A percentile compares a stretch with the other conserved stretches of the same genome.
Evolutionary conservation across 257 asterid species (phyloP).

Genomic region (Anisodus acutangulus): DNA sequence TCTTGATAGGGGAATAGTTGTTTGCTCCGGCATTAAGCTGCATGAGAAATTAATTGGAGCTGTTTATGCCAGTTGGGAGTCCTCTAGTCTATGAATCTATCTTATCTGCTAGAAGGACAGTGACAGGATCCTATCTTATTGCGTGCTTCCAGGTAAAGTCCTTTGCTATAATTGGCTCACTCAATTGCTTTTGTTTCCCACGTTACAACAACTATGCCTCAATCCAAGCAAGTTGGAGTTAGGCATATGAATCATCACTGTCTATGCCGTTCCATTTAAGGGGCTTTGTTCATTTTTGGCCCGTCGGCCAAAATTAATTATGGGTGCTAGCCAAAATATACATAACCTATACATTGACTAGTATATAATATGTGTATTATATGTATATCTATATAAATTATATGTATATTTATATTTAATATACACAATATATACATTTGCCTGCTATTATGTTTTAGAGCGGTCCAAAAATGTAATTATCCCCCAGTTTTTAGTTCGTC

Average conservation of each 20-base stretch:
- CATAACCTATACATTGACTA: too few species aligned
- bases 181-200: neutral
- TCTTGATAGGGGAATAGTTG: slow-evolving; percentile 76
- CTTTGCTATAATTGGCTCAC: neutral
- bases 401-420: too few species aligned
- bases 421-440: too few species aligned
- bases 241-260: neutral
- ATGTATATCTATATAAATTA: too few species aligned
- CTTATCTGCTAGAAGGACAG: slow-evolving; percentile 24
- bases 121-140: slow-evolving; percentile 11
- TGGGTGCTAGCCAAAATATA: too few species aligned
- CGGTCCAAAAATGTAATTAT: too few species aligned
- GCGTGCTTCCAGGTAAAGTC: slow-evolving; percentile 37
- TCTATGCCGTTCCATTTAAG: neutral
- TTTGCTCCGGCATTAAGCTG: slow-evolving; percentile 64
- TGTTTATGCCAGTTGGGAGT: slow-evolving; percentile 87
- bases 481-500: neutral
- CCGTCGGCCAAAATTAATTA: too few species aligned
- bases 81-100: slow-evolving; percentile 60
- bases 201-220: neutral
- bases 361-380: too few species aligned
- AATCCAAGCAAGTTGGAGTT: neutral
- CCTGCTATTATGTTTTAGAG: too few species aligned
- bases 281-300: too few species aligned
- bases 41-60: slow-evolving; percentile 68